Base-by-base conservation (phyloP, 1,284 basidiomycete genomes). In the Rhodotorula sp. region DNA sequence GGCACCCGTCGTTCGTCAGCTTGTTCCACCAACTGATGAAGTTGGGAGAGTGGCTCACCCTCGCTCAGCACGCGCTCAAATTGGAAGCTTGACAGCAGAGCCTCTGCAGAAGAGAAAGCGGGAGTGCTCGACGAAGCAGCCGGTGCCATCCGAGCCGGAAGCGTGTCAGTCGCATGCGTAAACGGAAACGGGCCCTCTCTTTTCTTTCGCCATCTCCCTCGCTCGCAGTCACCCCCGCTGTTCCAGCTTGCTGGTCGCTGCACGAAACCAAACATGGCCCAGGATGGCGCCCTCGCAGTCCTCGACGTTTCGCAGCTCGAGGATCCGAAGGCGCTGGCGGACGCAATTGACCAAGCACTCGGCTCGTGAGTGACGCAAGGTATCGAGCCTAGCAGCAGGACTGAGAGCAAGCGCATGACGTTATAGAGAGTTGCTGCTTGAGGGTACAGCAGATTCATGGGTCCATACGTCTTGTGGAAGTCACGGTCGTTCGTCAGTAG, bases 41-140 rank as follows among this genome's bases (percentile, higher is more conserved):
- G 29, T 2, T 13, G 13, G 19, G 48, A 27, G n/a, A 44, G 47
- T 8, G 51, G 20, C 58, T 32, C 47, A 84, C 86, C 85, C 81
- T 89, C 86, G 66, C 85, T 85, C 30, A 90, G 79, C 13, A 88
- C 78, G 46, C 83, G 82, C 61, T 86, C 84, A 30, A 86, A 85
- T 44, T 78, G 72, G 77, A 88, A 86, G 0, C 78, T 75, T 32
- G 75, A 68, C 27, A 85, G 74, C 17, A 74, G 54, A 8, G 44
- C 34, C 8, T 54, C 39, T 1, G 66, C 70, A 20, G 59, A 59
- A 1, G 56, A 47, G 57, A 71, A 71, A 52, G 49, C 59, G 20
- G 70, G 59, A 8, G 63, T 29, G 1, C 22, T 29, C 2, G 66
- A 39, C 0, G 65, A 44, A 8, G 54, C 54, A 19, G 62, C 17